Conservation (phyloP, 1,284 basidiomycete genomes). For the Coriolopsis trogii region DNA sequence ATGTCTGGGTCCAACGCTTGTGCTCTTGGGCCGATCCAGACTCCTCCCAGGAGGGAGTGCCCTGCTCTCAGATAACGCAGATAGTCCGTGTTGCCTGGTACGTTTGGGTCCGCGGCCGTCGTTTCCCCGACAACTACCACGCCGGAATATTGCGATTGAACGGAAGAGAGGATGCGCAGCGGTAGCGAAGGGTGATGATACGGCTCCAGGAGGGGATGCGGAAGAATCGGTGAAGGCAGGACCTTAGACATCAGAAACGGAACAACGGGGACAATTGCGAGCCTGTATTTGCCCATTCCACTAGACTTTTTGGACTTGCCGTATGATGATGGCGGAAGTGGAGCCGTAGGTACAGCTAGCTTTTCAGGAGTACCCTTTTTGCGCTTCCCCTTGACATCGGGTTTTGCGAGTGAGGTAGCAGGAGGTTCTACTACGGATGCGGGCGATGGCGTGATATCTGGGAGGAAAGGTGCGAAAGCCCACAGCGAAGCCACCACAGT, state of each 20-base stretch:
- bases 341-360: constrained; percentile 2
- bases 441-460: constrained; percentile 10
- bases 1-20: constrained; percentile 44
- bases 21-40: constrained; percentile 71
- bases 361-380: constrained; percentile 20
- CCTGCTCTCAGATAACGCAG: constrained; percentile 85
- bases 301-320: constrained; percentile 2
- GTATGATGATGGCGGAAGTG: constrained; percentile 16
- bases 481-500: constrained; percentile 17
- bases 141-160: constrained; percentile 71
- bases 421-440: not conserved
- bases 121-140: constrained; percentile 79
- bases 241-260: constrained; percentile 36
- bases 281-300: constrained; percentile 33
- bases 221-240: constrained; percentile 56
- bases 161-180: constrained; percentile 71
- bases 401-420: not conserved
- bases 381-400: constrained; percentile 17
- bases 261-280: constrained; percentile 42
- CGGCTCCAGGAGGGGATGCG: constrained; percentile 52
- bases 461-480: constrained; percentile 22
- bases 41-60: constrained; percentile 87
- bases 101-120: constrained; percentile 41
- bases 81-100: constrained; percentile 43
- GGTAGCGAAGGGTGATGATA: constrained; percentile 57